Conservation (phyloP, 2,329 filamentous ascomycete species). For the Aspergillus sp. region DNA sequence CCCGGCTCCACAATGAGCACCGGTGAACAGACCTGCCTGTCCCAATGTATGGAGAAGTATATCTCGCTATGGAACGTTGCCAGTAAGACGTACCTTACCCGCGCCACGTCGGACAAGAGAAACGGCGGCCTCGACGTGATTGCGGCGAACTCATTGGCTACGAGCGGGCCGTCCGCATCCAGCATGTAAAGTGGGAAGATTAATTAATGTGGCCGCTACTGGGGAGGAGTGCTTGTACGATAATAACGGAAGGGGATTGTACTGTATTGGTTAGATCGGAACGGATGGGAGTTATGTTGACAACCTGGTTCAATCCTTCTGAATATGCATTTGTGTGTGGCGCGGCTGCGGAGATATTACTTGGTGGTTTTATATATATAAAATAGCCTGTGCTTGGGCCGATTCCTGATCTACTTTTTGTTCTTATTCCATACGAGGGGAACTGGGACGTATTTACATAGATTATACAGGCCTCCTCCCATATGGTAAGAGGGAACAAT, state of each 20-base stretch:
- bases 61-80: constrained; percentile 77
- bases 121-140: constrained; percentile 31
- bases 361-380: not conserved
- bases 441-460: constrained; percentile 20
- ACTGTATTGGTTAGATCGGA: not conserved
- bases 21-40: constrained; percentile 70
- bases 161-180: not conserved
- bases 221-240: not conserved
- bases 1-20: constrained; percentile 65
- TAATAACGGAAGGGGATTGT: not conserved
- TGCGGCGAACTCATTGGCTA: constrained; percentile 20
- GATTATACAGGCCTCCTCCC: constrained; percentile 21
- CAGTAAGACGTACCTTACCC: constrained; percentile 65
- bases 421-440: constrained; percentile 9
- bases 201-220: not conserved
- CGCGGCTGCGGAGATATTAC: not conserved
- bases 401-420: constrained; percentile 17
- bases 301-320: not conserved
- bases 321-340: not conserved
- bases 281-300: not conserved
- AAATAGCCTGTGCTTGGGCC: too few species aligned
- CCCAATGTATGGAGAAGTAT: constrained; percentile 81
- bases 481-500: not conserved
- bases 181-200: constrained; percentile 2
- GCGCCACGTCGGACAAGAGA: constrained; percentile 59